Evolutionary conservation across 1,139 yeast species (phyloP).

Genomic region (Suzukiozyma palmioleophila): DNA sequence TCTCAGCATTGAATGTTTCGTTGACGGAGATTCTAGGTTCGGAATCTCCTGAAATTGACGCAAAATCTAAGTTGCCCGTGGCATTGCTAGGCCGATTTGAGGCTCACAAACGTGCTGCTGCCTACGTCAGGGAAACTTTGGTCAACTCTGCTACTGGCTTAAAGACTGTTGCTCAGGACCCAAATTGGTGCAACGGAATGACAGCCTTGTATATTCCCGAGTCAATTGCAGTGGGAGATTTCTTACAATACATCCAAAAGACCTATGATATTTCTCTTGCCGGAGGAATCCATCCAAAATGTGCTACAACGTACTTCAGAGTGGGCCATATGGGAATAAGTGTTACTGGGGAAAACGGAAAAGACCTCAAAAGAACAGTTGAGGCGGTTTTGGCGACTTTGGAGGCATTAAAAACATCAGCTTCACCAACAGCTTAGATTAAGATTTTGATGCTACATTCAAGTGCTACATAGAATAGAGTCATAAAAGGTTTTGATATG

Average conservation of each 20-base stretch:
- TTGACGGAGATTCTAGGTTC: slow-evolving; percentile 5
- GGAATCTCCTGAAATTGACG: slow-evolving; percentile 4
- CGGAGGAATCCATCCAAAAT: slow-evolving; percentile 6
- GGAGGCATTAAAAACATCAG: not conserved
- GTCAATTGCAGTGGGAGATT: slow-evolving; percentile 1
- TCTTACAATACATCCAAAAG: slow-evolving; percentile 3
- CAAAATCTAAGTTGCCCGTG: slow-evolving; percentile 1
- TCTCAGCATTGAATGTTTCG: slow-evolving; percentile 4
- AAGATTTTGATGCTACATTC: no score
- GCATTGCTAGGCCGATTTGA: slow-evolving; percentile 2
- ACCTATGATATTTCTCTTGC: slow-evolving; percentile 5
- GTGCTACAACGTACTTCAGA: slow-evolving; percentile 5
- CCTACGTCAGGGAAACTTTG: slow-evolving; percentile 3
- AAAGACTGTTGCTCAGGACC: slow-evolving; percentile 1
- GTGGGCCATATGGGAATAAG: slow-evolving; percentile 7
- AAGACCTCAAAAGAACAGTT: slow-evolving; percentile 5
- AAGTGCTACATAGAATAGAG: no score
- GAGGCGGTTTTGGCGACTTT: slow-evolving; percentile 3
- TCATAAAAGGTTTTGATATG: no score
- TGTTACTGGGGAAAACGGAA: slow-evolving; percentile 4
- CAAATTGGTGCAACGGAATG: slow-evolving; percentile 6
- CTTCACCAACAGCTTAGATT: no score
- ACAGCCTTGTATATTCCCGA: slow-evolving; percentile 7
- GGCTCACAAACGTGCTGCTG: slow-evolving; percentile 3
- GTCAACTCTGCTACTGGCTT: slow-evolving; percentile 4